Evolutionary conservation across 495 filamentous ascomycete species (phyloP), one percentile per base, ranked within the genome.

Genomic region (Aspergillus cristatus): DNA sequence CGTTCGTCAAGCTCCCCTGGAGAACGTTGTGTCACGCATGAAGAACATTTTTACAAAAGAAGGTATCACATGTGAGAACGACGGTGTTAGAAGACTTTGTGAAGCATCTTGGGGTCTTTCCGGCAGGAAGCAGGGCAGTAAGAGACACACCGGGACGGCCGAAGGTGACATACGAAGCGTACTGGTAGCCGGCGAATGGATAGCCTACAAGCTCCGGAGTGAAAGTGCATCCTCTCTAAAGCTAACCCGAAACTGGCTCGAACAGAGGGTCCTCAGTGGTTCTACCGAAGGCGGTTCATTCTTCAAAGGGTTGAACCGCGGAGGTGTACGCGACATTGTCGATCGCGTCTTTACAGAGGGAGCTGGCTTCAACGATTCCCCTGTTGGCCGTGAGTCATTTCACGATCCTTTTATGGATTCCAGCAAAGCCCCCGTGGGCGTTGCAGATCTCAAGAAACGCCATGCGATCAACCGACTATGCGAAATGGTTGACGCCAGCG

Each of bases 111-210:
- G 88, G 88, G 88, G 88, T n/a, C 74, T 93, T 46, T 76, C 70
- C 32, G 74, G 64, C 43, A 75, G 79, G 14, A 73, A 74, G 57
- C 63, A 85, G 64, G 48, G 70, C 51, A 48, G 69, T 57, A 53
- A 63, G 8, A 62, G 56, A 36, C 54, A 50, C 32, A 55, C 47
- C 33, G 66, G 81, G 34, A 82, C 79, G 32, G 79, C 78, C 8
- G 87, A 94, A 50, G 91, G 91, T 26, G 91, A 98, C 56, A 81
- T 98, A 24, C 76, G 91, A 45, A 85, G 87, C 15, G 75, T 95
- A 18, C 82, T 98, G 68, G 91, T 98, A 7, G 84, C 90, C 6
- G 86, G 84, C 18, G 89, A 98, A 69, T 96, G 89, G 86, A 84
- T 91, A 29, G 90, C 91, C 22, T 74, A 81, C 18, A 86, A 86